Base-by-base conservation (phyloP, 2,329 filamentous ascomycete genomes). In the Epichloe sylvatica region DNA sequence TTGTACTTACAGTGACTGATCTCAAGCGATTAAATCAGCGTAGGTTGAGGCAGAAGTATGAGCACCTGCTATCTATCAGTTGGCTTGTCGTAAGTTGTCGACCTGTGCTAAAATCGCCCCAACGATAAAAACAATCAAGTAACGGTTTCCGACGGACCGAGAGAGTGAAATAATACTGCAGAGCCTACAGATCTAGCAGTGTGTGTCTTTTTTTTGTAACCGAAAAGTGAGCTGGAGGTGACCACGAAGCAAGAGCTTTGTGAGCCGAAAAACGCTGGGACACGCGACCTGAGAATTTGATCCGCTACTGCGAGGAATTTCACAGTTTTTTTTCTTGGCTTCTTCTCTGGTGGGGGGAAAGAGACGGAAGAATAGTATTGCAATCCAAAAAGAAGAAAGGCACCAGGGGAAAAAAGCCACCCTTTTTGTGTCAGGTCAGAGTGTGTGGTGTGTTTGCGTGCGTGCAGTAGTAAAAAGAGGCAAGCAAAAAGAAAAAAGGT, bases 321-420 rank as follows among this genome's bases (percentile, higher is more conserved):
- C 25, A 35, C 36, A 39, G 34, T 25, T 25, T 25, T 15, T 8
- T 39, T 46, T 30, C 21, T 46, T 44, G 33, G 37, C 21, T 17
- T 43, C 25, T 25, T 43, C n/a, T 43, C 13, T 8, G 21, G 9
- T 12, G 25, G 41, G 8, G 8, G 23, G 4, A 8, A n/a, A 13
- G 41, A 46, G 3, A 19, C 13, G 45, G 41, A 34, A 30, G 30
- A 38, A 49, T 45, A 43, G 25, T 19, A 34, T 44, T 43, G 45
- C 39, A 41, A 44, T 49, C 50, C 50, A 52, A 52, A 49, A 50
- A 33, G 37, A 35, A 43, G 23, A 43, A 33, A 44, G 17, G 23
- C 19, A 38, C 19, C 46, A 21, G 40, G 19, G 15, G n/a, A 1
- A 38, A 19, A 38, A 15, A 15, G 34, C 33, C 49, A 34, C 43